A percentile compares a stretch with the other conserved stretches of the same genome.
Evolutionary conservation across 331 rosid species (phyloP).

Genomic region (Quercus tomentella): DNA sequence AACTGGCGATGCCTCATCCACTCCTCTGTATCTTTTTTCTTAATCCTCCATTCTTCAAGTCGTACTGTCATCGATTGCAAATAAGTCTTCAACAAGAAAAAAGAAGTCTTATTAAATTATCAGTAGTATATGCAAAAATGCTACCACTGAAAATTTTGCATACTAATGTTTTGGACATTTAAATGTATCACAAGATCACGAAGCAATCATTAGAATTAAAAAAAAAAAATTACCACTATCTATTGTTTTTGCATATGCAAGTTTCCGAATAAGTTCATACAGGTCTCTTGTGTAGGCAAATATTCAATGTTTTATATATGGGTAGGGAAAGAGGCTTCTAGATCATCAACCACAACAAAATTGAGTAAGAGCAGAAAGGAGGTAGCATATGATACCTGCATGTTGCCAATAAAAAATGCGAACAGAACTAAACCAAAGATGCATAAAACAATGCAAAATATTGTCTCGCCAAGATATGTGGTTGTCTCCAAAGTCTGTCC

Average conservation of each 20-base stretch:
- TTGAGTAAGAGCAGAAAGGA: neutral
- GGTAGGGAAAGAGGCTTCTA: neutral
- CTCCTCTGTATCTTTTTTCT: constrained; percentile 81
- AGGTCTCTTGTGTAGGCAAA: too few relatives aligned
- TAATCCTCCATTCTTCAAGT: constrained; percentile 89
- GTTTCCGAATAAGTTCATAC: too few relatives aligned
- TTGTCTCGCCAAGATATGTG: constrained; percentile 59
- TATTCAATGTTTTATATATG: too few relatives aligned
- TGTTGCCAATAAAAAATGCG: constrained; percentile 80
- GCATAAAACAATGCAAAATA: constrained; percentile 61
- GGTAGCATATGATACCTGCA: constrained; percentile 56
- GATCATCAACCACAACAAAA: neutral
- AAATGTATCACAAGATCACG: too few relatives aligned
- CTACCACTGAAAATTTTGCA: neutral
- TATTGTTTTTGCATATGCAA: too few relatives aligned
- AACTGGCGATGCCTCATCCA: constrained; percentile 97
- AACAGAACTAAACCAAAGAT: constrained; percentile 62
- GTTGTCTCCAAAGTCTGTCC: constrained; percentile 78
- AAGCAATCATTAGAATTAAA: too few relatives aligned
- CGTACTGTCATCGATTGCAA: constrained; percentile 74
- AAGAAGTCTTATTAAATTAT: neutral
- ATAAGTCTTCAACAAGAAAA: constrained; percentile 50
- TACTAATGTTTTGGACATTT: too few relatives aligned
- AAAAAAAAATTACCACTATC: too few relatives aligned
- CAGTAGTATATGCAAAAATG: constrained; percentile 10